These are phyloP conservation scores for Globisporangium paddicum DNA, from an alignment of 352 stramenopile species.

Conservation along the genomic window DNA sequence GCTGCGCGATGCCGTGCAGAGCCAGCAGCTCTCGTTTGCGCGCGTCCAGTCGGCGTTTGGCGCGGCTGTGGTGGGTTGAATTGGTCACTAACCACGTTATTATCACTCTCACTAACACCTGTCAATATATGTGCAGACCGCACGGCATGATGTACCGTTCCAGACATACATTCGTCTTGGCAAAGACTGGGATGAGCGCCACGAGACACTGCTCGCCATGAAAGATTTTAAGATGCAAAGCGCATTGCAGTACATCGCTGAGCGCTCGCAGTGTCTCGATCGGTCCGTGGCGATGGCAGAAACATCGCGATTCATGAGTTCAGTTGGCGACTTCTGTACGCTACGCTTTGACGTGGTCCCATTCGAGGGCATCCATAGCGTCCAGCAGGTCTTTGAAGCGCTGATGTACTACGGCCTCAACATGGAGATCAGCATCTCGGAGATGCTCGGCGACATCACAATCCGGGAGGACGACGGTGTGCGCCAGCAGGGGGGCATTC, in stretches of 20 bases:
- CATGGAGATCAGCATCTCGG: slow-evolving; percentile 6
- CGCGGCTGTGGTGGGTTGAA: background rate
- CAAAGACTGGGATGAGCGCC: slow-evolving; percentile 17
- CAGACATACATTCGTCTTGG: slow-evolving; percentile 19
- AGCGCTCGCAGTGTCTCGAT: slow-evolving; percentile 31
- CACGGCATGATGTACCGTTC: background rate
- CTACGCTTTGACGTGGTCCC: background rate
- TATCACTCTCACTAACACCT: no score
- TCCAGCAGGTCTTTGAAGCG: background rate
- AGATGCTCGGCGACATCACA: background rate
- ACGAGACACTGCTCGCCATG: slow-evolving; percentile 23
- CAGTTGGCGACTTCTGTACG: background rate
- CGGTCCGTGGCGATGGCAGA: slow-evolving; percentile 18
- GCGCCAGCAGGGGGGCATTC: background rate
- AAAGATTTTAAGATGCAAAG: slow-evolving; percentile 31
- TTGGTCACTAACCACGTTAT: no score
- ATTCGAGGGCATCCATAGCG: background rate
- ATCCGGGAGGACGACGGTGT: background rate
- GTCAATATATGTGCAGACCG: no score
- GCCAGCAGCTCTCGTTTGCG: background rate
- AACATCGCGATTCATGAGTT: background rate
- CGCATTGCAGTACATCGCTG: slow-evolving; percentile 23
- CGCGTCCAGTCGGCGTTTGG: background rate
- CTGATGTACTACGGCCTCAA: background rate
- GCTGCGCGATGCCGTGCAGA: background rate